phyloP scores from a whole-genome alignment of 345 rosid species.

The Pugionium cornutum region DNA sequence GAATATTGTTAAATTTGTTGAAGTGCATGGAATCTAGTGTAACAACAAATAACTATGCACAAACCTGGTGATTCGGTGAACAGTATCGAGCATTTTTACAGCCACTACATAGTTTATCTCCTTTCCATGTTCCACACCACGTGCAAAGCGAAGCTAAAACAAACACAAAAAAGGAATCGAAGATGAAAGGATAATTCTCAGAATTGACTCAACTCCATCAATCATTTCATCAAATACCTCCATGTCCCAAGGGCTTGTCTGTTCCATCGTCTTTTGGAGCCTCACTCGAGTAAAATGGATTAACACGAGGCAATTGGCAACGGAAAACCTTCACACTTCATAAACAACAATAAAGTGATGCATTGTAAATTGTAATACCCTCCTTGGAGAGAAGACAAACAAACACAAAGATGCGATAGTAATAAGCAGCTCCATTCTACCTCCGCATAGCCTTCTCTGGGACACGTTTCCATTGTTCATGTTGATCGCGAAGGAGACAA shows the following conservation, averaged over 20 bases:
- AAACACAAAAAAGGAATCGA: constrained; percentile 1
- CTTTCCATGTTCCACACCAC: constrained; percentile 99
- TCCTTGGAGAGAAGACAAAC: not conserved
- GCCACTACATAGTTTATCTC: constrained; percentile 69
- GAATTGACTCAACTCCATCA: not conserved
- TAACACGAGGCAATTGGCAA: constrained; percentile 70
- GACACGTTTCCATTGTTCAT: constrained; percentile 80
- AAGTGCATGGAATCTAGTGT: not conserved
- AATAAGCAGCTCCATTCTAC: constrained; percentile 41
- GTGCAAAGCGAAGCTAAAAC: constrained; percentile 63
- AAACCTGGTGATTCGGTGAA: constrained; percentile 71
- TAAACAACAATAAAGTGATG: constrained; percentile 20
- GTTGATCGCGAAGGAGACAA: constrained; percentile 91
- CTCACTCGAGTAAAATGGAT: constrained; percentile 76
- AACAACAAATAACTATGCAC: constrained; percentile 33
- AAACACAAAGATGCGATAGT: not conserved
- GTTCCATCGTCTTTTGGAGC: constrained; percentile 59
- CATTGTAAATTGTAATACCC: not conserved
- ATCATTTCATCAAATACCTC: constrained; percentile 52
- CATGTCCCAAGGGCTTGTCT: constrained; percentile 54
- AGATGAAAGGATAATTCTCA: not conserved
- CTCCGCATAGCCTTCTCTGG: constrained; percentile 62
- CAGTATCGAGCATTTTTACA: constrained; percentile 78
- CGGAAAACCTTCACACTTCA: constrained; percentile 81
- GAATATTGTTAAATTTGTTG: not conserved